A percentile compares a stretch with the other conserved stretches of the same genome.
These are phyloP conservation scores for Asterella californica DNA, from an alignment of 225 moss, liverwort and hornwort genomes.

Conservation along the genomic window DNA sequence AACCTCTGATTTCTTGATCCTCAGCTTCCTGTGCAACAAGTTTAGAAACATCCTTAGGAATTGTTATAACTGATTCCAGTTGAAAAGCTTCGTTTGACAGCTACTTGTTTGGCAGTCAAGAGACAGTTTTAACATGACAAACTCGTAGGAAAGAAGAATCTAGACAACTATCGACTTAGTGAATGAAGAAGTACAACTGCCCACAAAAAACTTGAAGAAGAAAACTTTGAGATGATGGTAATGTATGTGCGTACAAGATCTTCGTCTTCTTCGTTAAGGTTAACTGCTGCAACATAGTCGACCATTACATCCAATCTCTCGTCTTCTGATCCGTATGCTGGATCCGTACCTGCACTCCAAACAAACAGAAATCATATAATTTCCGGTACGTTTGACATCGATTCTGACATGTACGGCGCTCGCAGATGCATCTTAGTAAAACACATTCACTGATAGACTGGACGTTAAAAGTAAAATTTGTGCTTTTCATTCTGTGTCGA, in stretches of 20 bases:
- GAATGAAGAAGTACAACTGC: neutral
- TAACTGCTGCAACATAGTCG: neutral
- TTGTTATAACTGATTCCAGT: too few relatives aligned
- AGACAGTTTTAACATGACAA: too few relatives aligned
- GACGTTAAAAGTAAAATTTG: too few relatives aligned
- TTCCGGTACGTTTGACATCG: too few relatives aligned
- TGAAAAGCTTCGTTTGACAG: neutral
- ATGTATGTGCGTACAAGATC: neutral
- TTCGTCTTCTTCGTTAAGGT: conserved; percentile 4
- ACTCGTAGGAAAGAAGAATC: too few relatives aligned
- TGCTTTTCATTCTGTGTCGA: too few relatives aligned
- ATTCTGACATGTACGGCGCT: neutral
- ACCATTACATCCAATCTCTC: conserved; percentile 5
- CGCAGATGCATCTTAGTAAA: neutral
- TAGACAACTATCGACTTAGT: neutral
- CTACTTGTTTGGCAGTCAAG: too few relatives aligned
- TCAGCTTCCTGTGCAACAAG: neutral
- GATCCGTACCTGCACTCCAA: neutral
- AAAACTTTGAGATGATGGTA: neutral
- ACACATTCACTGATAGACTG: too few relatives aligned
- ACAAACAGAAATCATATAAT: neutral
- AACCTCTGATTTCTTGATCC: neutral
- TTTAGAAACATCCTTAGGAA: neutral
- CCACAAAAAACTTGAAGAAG: neutral
- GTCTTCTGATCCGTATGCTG: conserved; percentile 5